Percentiles rank a stretch among this genome's conserved stretches.
Conservation (phyloP, 2,329 filamentous ascomycete genomes). For the Aspergillus sp. region DNA sequence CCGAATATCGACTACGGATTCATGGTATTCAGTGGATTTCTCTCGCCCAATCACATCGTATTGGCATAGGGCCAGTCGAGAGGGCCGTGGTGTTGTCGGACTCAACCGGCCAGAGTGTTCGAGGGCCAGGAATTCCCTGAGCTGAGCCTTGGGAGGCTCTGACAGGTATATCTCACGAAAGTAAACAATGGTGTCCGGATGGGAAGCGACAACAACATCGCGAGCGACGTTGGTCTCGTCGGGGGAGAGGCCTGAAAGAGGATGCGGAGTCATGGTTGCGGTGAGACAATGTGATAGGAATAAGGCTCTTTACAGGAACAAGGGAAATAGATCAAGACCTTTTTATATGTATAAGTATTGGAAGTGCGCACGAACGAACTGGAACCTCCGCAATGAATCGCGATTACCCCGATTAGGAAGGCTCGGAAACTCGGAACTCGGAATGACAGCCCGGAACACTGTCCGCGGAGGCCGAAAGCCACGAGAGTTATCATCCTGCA, state of each 20-base stretch:
- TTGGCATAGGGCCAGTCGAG: slow-evolving; percentile 47
- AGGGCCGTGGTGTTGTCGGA: slow-evolving; percentile 38
- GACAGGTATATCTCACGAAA: slow-evolving; percentile 48
- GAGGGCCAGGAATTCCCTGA: slow-evolving; percentile 43
- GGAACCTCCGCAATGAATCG: no score
- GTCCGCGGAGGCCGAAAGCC: background rate
- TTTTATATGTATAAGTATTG: background rate
- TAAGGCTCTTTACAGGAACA: background rate
- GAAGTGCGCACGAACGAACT: no score
- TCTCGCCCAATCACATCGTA: slow-evolving; percentile 52
- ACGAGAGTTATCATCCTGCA: background rate
- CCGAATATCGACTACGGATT: slow-evolving; percentile 47
- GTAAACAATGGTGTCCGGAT: slow-evolving; percentile 27
- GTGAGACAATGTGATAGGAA: background rate
- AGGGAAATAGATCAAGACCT: background rate
- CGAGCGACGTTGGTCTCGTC: slow-evolving; percentile 29
- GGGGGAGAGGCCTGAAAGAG: slow-evolving; percentile 28
- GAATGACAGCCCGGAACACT: background rate
- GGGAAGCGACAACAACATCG: slow-evolving; percentile 23
- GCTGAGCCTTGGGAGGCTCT: slow-evolving; percentile 45
- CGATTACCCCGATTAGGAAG: background rate
- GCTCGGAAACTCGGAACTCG: background rate
- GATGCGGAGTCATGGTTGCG: slow-evolving; percentile 22
- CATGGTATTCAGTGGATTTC: slow-evolving; percentile 48
- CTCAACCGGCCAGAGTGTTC: slow-evolving; percentile 42